Conservation (phyloP, 805 yeast species). For the Saccharomyces cerevisiae region DNA sequence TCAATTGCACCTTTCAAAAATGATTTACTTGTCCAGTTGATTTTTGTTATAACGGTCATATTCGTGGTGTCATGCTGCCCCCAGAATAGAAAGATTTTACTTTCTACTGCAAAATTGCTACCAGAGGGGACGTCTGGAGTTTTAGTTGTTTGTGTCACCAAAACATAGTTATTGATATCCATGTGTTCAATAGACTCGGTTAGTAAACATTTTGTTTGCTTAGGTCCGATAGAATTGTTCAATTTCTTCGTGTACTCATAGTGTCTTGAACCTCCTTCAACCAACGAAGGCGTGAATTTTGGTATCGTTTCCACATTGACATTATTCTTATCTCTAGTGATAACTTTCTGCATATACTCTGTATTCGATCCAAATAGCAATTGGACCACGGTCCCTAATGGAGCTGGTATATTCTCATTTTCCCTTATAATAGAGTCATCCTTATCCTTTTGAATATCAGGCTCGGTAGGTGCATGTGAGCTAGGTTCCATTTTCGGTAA, state of each 20-base stretch:
- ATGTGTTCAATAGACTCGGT: slow-evolving; percentile 45
- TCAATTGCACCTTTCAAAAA: slow-evolving; percentile 74
- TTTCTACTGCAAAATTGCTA: slow-evolving; percentile 51
- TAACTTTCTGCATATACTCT: slow-evolving; percentile 37
- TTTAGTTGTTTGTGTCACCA: slow-evolving; percentile 44
- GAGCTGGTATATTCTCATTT: slow-evolving; percentile 48
- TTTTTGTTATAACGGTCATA: slow-evolving; percentile 46
- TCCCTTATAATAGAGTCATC: slow-evolving; percentile 45
- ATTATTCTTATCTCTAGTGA: slow-evolving; percentile 50
- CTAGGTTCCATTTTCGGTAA: slow-evolving; percentile 32
- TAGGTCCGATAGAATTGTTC: slow-evolving; percentile 60
- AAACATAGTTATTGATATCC: slow-evolving; percentile 37
- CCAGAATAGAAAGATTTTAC: slow-evolving; percentile 60
- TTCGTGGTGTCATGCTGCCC: slow-evolving; percentile 44
- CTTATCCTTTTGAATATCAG: slow-evolving; percentile 36
- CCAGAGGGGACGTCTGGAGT: slow-evolving; percentile 79
- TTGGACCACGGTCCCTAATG: slow-evolving; percentile 54
- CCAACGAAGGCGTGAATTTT: slow-evolving; percentile 23
- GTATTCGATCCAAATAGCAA: slow-evolving; percentile 57
- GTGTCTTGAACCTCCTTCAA: slow-evolving; percentile 33
- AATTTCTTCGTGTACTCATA: slow-evolving; percentile 54
- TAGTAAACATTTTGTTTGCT: slow-evolving; percentile 57
- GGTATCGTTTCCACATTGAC: slow-evolving; percentile 47
- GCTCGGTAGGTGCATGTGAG: slow-evolving; percentile 39
- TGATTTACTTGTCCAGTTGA: slow-evolving; percentile 67